Conservation (phyloP, 2,329 filamentous ascomycete species). For the Aspergillus sp. region DNA sequence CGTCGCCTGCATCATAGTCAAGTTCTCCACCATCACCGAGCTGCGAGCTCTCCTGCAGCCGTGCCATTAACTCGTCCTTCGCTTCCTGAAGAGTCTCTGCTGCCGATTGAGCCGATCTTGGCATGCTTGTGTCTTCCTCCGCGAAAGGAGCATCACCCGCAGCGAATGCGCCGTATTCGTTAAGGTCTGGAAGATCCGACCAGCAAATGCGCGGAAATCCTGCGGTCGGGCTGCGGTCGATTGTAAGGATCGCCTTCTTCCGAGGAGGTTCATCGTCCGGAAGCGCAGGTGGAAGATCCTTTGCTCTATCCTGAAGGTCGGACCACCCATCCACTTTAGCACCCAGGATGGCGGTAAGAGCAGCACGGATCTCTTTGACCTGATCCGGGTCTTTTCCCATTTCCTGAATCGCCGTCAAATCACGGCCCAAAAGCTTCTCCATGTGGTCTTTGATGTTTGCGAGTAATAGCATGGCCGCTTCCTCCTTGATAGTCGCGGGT, state of each 20-base stretch:
- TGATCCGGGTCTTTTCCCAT: constrained; percentile 52
- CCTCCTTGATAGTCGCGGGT: constrained; percentile 51
- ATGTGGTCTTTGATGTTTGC: constrained; percentile 55
- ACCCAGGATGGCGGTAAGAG: constrained; percentile 48
- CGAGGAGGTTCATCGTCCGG: constrained; percentile 42
- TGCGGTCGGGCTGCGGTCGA: constrained; percentile 45
- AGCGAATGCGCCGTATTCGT: constrained; percentile 45
- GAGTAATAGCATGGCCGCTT: constrained; percentile 52
- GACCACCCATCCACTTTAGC: constrained; percentile 52
- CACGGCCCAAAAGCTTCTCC: constrained; percentile 51
- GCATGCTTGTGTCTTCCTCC: constrained; percentile 52
- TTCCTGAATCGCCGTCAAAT: constrained; percentile 50
- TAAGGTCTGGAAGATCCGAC: constrained; percentile 50
- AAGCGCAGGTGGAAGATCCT: constrained; percentile 40
- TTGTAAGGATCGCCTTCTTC: constrained; percentile 48
- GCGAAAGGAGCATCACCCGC: constrained; percentile 45
- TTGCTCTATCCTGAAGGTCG: constrained; percentile 45
- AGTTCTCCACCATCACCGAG: constrained; percentile 46
- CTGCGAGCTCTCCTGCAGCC: constrained; percentile 51
- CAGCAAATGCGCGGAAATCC: constrained; percentile 48
- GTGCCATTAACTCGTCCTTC: constrained; percentile 56
- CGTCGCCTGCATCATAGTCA: constrained; percentile 47
- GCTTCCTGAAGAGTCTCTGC: constrained; percentile 56
- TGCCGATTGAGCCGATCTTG: constrained; percentile 52
- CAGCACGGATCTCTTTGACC: constrained; percentile 50